Percentiles rank a stretch among this genome's conserved stretches.
These are phyloP conservation scores for Penstemon barbatus DNA, from an alignment of 257 asterid genomes.

Conservation along the genomic window DNA sequence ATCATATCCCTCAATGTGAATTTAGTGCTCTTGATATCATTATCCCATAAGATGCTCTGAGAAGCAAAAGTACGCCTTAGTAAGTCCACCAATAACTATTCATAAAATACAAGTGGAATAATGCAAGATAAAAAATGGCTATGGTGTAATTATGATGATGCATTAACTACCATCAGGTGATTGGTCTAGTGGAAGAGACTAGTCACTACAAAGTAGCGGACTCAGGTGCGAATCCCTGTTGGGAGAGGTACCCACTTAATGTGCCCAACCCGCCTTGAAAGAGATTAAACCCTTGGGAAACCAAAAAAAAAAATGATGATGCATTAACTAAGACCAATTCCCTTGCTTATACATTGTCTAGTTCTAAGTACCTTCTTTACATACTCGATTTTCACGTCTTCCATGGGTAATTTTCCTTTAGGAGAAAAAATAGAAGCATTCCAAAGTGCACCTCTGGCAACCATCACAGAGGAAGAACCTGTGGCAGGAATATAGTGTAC, in stretches of 20 bases:
- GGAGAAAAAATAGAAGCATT: slow-evolving; percentile 90
- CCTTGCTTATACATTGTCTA: background rate
- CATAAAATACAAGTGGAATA: slow-evolving; percentile 13
- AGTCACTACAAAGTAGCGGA: no score
- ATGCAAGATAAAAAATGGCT: slow-evolving; percentile 5
- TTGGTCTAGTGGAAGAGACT: no score
- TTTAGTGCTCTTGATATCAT: slow-evolving; percentile 81
- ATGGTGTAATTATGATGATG: slow-evolving; percentile 15
- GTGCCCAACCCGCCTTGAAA: no score
- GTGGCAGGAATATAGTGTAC: slow-evolving; percentile 21
- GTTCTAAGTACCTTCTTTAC: slow-evolving; percentile 67
- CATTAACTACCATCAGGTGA: background rate
- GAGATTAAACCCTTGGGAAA: no score
- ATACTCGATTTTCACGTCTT: slow-evolving; percentile 74
- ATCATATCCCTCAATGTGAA: slow-evolving; percentile 91
- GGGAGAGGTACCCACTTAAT: no score
- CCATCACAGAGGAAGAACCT: slow-evolving; percentile 98
- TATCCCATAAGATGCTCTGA: slow-evolving; percentile 95
- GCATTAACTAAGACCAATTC: slow-evolving; percentile 2
- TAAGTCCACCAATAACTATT: slow-evolving; percentile 25
- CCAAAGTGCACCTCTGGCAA: slow-evolving; percentile 98
- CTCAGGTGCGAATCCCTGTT: no score
- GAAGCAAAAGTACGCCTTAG: slow-evolving; percentile 26
- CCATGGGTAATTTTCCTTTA: slow-evolving; percentile 70
- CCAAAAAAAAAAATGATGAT: background rate